Conservation (phyloP, 257 asterid species). For the Solanum bukasovii region DNA sequence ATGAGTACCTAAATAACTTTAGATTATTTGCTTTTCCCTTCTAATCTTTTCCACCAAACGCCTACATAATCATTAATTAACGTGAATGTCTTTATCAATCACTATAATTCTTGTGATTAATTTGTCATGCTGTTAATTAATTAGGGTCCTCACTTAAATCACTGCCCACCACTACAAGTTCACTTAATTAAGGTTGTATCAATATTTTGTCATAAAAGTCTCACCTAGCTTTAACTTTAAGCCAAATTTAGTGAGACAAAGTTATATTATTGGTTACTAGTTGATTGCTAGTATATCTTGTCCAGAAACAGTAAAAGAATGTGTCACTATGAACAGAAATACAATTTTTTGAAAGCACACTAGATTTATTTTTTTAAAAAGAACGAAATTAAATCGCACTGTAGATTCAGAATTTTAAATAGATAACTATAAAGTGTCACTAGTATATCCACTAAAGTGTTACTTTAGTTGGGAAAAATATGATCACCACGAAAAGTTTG, state of each 20-base stretch:
- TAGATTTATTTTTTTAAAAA: not conserved
- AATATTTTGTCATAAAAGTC: not conserved
- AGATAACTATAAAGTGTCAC: not conserved
- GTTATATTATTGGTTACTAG: not conserved
- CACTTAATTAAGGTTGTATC: not conserved
- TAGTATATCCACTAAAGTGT: not conserved
- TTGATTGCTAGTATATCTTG: not conserved
- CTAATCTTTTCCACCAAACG: constrained; percentile 23
- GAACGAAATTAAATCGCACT: not conserved
- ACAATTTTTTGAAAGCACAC: not conserved
- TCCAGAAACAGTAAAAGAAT: not conserved
- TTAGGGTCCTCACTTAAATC: not conserved
- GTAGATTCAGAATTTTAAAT: not conserved
- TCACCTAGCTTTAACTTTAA: constrained; percentile 4
- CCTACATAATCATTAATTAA: constrained; percentile 2
- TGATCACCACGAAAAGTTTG: not conserved
- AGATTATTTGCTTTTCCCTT: not conserved
- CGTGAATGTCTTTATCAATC: not conserved
- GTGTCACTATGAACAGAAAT: not conserved
- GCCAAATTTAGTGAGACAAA: not conserved
- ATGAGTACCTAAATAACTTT: not conserved
- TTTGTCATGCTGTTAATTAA: not conserved
- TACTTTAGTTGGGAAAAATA: not conserved
- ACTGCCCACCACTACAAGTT: not conserved
- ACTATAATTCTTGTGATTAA: not conserved